These are phyloP conservation scores for Dichotomocladium elegans DNA, from an alignment of 371 early-diverging fungal species.

Conservation along the genomic window DNA sequence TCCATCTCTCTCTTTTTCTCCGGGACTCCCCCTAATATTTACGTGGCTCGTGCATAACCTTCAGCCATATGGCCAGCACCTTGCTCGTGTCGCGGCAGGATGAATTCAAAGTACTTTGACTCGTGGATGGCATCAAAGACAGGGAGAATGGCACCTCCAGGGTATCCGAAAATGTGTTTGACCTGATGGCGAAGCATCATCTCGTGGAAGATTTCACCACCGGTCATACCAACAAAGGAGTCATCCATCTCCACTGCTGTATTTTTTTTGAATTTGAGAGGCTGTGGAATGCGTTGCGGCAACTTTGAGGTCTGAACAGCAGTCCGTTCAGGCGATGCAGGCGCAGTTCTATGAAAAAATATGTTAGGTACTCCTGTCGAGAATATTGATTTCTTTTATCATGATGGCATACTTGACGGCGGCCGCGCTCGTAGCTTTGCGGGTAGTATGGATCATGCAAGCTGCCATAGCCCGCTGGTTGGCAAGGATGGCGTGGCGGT, in stretches of 20 bases:
- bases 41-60: conserved; percentile 93
- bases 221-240: conserved; percentile 92
- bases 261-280: conserved; percentile 17
- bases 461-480: conserved; percentile 14
- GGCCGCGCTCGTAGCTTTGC: conserved; percentile 19
- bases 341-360: neutral
- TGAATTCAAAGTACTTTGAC: conserved; percentile 89
- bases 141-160: conserved; percentile 95
- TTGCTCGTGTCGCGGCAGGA: conserved; percentile 96
- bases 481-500: conserved; percentile 2
- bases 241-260: conserved; percentile 49
- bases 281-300: conserved; percentile 13
- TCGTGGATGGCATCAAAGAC: conserved; percentile 97
- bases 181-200: conserved; percentile 95
- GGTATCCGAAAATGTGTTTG: conserved; percentile 94
- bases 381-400: neutral
- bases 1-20: neutral
- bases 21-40: no score
- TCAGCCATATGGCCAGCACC: conserved; percentile 99
- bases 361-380: neutral
- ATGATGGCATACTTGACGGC: conserved; percentile 9
- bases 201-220: conserved; percentile 97
- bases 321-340: conserved; percentile 9
- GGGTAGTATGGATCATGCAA: conserved; percentile 23
- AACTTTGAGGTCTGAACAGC: neutral